These are phyloP conservation scores for Psidium friedrichsthalianum DNA, from an alignment of 345 rosid species.

Conservation along the genomic window DNA sequence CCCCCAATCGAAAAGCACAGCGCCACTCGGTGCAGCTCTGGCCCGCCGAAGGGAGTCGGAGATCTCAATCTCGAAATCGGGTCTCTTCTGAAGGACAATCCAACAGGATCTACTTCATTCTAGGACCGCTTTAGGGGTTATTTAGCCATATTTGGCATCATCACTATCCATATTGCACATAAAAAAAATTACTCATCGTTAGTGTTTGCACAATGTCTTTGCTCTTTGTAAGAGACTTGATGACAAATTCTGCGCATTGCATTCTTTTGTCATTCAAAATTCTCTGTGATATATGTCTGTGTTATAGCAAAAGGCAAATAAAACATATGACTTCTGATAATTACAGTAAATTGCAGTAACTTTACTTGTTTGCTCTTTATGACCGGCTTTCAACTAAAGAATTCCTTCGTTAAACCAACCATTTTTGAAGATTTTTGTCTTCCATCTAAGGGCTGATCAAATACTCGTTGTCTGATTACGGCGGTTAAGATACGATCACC, in stretches of 20 bases:
- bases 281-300: not conserved
- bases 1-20: slow-evolving; percentile 22
- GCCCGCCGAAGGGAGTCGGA: slow-evolving; percentile 17
- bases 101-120: slow-evolving; percentile 2
- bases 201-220: not conserved
- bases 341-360: not conserved
- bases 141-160: not conserved
- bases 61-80: slow-evolving; percentile 20
- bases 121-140: not conserved
- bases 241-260: not conserved
- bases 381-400: not conserved
- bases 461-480: not conserved
- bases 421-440: not conserved
- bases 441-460: not conserved
- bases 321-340: not conserved
- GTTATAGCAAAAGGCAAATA: not conserved
- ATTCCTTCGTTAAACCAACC: not conserved
- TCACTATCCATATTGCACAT: not conserved
- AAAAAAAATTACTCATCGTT: not conserved
- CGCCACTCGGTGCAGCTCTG: slow-evolving; percentile 11
- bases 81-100: slow-evolving; percentile 6
- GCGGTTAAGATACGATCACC: not conserved
- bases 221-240: not conserved
- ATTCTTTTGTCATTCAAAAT: not conserved
- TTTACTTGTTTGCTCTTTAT: not conserved